phyloP scores from a whole-genome alignment of 495 filamentous ascomycete species.

The Astrothelium subdiscretum region DNA sequence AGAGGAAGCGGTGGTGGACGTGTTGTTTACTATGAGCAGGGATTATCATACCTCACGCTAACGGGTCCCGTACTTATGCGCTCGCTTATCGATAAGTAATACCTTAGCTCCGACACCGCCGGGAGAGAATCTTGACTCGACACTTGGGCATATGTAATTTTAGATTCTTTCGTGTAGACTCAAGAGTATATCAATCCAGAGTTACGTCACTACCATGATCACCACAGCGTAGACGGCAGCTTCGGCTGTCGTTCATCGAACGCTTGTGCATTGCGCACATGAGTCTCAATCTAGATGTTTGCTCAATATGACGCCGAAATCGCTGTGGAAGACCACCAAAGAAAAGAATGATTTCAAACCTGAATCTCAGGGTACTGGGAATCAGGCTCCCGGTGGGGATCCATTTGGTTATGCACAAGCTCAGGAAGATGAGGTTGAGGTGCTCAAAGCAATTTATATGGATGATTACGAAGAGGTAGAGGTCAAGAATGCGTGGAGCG shows the following conservation, averaged over 20 bases:
- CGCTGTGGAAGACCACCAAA: slow-evolving; percentile 20
- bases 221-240: slow-evolving; percentile 27
- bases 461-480: slow-evolving; percentile 76
- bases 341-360: background rate
- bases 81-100: background rate
- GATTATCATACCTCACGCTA: background rate
- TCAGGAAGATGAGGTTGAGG: slow-evolving; percentile 81
- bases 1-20: background rate
- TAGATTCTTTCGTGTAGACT: background rate
- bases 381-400: slow-evolving; percentile 2
- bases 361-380: slow-evolving; percentile 5
- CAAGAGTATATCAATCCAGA: too few species aligned
- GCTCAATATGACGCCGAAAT: slow-evolving; percentile 26
- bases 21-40: background rate
- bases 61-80: background rate
- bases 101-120: background rate
- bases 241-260: slow-evolving; percentile 25
- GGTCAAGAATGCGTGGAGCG: slow-evolving; percentile 76
- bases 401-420: slow-evolving; percentile 58
- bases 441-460: slow-evolving; percentile 77
- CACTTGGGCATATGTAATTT: background rate
- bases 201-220: too few species aligned
- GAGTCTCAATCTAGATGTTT: background rate
- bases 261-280: background rate
- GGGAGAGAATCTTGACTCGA: background rate